Base-by-base conservation (phyloP, 371 early-diverging fungal species). In the Entomophthora muscae region DNA sequence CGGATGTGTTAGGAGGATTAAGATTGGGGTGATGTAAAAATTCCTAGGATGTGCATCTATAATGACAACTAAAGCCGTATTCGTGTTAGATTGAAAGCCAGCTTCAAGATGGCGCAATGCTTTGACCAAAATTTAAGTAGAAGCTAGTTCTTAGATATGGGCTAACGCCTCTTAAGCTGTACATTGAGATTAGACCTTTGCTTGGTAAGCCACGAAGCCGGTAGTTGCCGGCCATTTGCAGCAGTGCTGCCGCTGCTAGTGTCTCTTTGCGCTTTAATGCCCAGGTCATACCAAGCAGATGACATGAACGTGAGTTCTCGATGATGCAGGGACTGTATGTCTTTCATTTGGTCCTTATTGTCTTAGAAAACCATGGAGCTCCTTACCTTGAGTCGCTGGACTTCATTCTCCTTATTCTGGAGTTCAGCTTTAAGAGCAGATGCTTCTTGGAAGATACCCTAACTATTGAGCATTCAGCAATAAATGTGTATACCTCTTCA, bases 211-310 rank as follows among this genome's bases (percentile, higher is more conserved):
- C 88, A 88, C 31, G 86, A 83, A 42, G 74, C 78, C 0, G 86
- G 83, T 26, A 71, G 71, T 3, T 72, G 21, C 64, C 73, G 68
- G 63, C 76, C 70, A 64, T 77, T 61, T 60, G 76, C 52, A 68
- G 73, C 60, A 64, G 78, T 73, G 63, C 77, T 76, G n/a, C n/a
- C n/a, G 65, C 70, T 69, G 76, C 51, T 71, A 67, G 63, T 68
- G 29, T 77, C 85, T 68, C 83, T 68, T 69, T 78, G 75, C 67
- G 70, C 77, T 66, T 76, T 78, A 56, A 74, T 70, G 0, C 73
- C 78, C 27, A 83, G 61, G 63, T 84, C 81, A 65, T 83, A 78
- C 88, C 87, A 89, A 31, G 90, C 89, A 13, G 86, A 82, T 26
- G 82, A 71, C 65, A 92, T 82, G 62, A 87, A 66, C 62, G 71